Evolutionary conservation across 75 land plant species (phyloP).

Genomic region (Gnetum montanum): DNA sequence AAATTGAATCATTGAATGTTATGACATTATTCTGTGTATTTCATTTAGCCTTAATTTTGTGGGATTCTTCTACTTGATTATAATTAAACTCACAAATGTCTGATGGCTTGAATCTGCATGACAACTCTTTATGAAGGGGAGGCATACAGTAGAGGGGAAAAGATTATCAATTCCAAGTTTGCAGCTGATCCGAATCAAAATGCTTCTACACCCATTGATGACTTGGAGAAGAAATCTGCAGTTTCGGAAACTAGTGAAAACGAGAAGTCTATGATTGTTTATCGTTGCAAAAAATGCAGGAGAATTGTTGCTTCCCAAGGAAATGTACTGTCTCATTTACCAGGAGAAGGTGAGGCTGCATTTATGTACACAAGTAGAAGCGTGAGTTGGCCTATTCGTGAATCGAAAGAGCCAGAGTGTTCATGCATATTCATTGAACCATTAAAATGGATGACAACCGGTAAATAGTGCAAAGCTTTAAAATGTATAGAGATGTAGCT

Average conservation of each 20-base stretch:
- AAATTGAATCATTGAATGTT: too few relatives aligned
- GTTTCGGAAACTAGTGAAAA: constrained; percentile 13
- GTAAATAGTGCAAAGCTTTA: constrained; percentile 23
- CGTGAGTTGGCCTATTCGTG: constrained; percentile 29
- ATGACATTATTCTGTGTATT: too few relatives aligned
- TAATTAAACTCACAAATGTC: too few relatives aligned
- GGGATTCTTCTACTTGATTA: too few relatives aligned
- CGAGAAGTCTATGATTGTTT: constrained; percentile 21
- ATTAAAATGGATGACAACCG: constrained; percentile 91
- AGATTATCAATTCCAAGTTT: constrained; percentile 61
- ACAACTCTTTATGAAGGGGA: constrained; percentile 54
- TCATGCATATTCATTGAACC: constrained; percentile 95
- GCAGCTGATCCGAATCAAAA: constrained; percentile 72
- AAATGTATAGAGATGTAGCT: neutral
- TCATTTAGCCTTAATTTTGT: too few relatives aligned
- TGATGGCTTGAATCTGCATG: too few relatives aligned
- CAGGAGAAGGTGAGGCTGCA: constrained; percentile 70
- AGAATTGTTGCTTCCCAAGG: constrained; percentile 78
- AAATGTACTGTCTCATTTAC: constrained; percentile 66
- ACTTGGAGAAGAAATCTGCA: constrained; percentile 9
- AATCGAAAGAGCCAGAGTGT: constrained; percentile 48
- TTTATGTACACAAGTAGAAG: constrained; percentile 62
- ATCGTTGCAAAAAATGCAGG: constrained; percentile 90
- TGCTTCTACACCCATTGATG: neutral
- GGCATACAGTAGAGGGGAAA: constrained; percentile 67